Base-by-base conservation (phyloP, 352 stramenopile species). In the Pythium scleroteichum region DNA sequence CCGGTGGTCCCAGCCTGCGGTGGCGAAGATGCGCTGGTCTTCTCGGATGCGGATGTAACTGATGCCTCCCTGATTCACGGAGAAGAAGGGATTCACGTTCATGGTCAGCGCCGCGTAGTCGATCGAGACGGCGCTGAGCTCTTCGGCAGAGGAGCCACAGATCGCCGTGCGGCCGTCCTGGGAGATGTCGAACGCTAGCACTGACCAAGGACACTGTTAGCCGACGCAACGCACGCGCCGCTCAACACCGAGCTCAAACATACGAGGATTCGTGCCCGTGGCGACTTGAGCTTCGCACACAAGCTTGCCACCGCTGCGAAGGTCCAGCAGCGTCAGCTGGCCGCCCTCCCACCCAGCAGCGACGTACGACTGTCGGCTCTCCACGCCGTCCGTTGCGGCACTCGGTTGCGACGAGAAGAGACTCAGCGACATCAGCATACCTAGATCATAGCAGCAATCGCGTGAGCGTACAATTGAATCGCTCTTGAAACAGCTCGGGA, bases 1-100 rank as follows among this genome's bases (percentile, higher is more conserved):
- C 73, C 78, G 68, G 69, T 92, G 76, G 53, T 94, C 85, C 82
- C 85, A 92, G 0, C 85, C 85, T 32, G 79, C 83, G 9, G 81
- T 90, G 16, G 81, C 85, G 62, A 93, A 85, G 57, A 94, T 87
- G 46, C 85, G 82, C 58, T 90, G 72, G 62, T 94, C 85, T 1
- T 45, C 44, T 6, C 85, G 79, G 62, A 90, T 85, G 38, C 78
- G 72, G 27, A 94, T 67, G 38, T 67, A 76, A 39, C 79, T 88
- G 54, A 91, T 86, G 5, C 85, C 85, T 16, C 76, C 82, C 53
- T 85, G 71, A 10, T 74, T 71, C 26, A 76, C 79, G 35, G 58
- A 72, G 63, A 90, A 92, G 53, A 90, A 88, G 1, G 79, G 58
- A 14, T 58, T 61, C 3, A 57, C 50, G 1, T 66, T 79, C 41